Evolutionary conservation across 305 asterid genomes (phyloP).

Genomic region (Rubia balearica): DNA sequence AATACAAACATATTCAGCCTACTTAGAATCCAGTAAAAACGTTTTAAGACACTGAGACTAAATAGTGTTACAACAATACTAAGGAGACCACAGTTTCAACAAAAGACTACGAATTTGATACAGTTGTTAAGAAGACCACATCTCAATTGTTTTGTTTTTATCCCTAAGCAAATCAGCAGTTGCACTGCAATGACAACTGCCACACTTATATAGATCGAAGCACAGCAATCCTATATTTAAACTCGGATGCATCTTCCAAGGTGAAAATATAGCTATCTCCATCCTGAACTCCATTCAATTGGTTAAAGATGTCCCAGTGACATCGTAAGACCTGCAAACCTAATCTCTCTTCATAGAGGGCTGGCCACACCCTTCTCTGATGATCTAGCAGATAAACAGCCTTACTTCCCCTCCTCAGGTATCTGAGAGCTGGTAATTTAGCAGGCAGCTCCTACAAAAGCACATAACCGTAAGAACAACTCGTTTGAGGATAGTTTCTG

Average conservation of each 20-base stretch:
- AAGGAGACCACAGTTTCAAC: not conserved
- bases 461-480: not conserved
- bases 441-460: constrained; percentile 22
- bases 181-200: not conserved
- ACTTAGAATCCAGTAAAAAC: not conserved
- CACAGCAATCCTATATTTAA: constrained; percentile 7
- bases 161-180: not conserved
- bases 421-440: constrained; percentile 13
- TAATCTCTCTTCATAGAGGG: constrained; percentile 11
- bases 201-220: constrained; percentile 4
- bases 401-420: not conserved
- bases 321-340: constrained; percentile 9
- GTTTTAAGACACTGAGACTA: not conserved
- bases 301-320: constrained; percentile 15
- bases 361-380: constrained; percentile 20
- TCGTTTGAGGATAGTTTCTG: not conserved
- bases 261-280: constrained; percentile 21
- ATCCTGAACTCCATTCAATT: constrained; percentile 10
- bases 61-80: too few relatives aligned
- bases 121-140: too few relatives aligned
- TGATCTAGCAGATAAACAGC: constrained; percentile 14
- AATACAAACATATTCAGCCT: not conserved
- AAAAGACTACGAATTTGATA: not conserved
- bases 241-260: not conserved
- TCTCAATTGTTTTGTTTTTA: not conserved